phyloP scores from a whole-genome alignment of 2,329 filamentous ascomycete species.

The Chaetomiaceae sp. region DNA sequence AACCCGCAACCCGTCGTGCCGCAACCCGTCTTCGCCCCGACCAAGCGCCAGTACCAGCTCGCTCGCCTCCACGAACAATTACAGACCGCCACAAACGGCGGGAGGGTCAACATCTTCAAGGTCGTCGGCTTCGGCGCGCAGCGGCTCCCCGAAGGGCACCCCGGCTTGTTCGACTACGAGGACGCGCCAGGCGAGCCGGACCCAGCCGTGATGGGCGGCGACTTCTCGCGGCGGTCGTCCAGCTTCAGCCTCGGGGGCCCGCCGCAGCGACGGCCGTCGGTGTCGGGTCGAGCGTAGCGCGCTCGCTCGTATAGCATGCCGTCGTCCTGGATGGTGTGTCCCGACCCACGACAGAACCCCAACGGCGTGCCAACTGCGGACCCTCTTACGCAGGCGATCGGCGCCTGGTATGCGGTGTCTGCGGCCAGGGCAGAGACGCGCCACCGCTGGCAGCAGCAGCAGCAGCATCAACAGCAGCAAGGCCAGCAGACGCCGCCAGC shows the following conservation, averaged over 20 bases:
- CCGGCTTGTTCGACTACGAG: slow-evolving; percentile 43
- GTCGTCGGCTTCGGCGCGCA: slow-evolving; percentile 54
- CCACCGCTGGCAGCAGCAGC: too few species aligned
- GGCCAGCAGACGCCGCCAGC: background rate
- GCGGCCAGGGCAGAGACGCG: too few species aligned
- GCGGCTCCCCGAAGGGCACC: slow-evolving; percentile 47
- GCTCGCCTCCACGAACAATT: slow-evolving; percentile 61
- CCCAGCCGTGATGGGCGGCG: slow-evolving; percentile 32
- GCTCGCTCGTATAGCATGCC: slow-evolving; percentile 14
- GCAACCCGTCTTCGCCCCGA: slow-evolving; percentile 56
- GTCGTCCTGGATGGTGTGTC: slow-evolving; percentile 2
- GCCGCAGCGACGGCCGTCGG: slow-evolving; percentile 42
- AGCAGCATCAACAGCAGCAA: background rate
- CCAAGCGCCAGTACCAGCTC: slow-evolving; percentile 59
- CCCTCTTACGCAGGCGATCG: background rate
- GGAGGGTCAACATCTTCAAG: slow-evolving; percentile 60
- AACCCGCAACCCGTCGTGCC: slow-evolving; percentile 73
- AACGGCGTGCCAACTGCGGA: too few species aligned
- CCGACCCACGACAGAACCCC: background rate
- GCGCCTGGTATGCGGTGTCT: background rate
- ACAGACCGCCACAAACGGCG: slow-evolving; percentile 61
- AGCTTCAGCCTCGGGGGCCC: slow-evolving; percentile 41
- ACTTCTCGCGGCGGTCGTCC: slow-evolving; percentile 37
- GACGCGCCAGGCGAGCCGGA: slow-evolving; percentile 58
- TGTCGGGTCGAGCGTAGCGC: slow-evolving; percentile 42